Evolutionary conservation across 179 eudicot genomes (phyloP).

Genomic region (Spergularia azorica): DNA sequence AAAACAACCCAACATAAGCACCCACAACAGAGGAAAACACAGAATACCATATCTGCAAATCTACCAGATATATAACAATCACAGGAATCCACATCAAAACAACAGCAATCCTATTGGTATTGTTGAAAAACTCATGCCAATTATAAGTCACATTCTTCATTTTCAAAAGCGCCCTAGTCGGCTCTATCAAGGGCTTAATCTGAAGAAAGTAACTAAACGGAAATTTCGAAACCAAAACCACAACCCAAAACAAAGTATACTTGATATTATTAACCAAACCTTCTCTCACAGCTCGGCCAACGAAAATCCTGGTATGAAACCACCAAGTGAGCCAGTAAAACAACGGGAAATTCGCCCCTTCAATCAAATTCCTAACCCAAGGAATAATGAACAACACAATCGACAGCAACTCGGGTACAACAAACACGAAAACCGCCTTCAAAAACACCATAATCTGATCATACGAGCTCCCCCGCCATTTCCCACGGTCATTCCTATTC

Average conservation of each 20-base stretch:
- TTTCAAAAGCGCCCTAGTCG: constrained; percentile 59
- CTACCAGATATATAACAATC: constrained; percentile 73
- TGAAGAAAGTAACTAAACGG: constrained; percentile 86
- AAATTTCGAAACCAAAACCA: constrained; percentile 66
- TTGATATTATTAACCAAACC: constrained; percentile 70
- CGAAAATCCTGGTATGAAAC: constrained; percentile 76
- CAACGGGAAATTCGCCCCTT: constrained; percentile 56
- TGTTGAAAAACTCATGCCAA: constrained; percentile 82
- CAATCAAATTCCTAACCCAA: constrained; percentile 71
- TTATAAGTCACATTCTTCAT: constrained; percentile 39
- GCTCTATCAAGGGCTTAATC: constrained; percentile 76
- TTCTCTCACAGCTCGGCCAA: constrained; percentile 86
- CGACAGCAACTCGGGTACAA: constrained; percentile 74
- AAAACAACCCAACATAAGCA: constrained; percentile 64
- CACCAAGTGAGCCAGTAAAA: constrained; percentile 80
- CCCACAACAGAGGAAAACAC: constrained; percentile 70
- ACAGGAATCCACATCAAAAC: constrained; percentile 77
- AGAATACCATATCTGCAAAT: constrained; percentile 89
- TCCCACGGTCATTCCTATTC: constrained; percentile 46
- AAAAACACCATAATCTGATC: constrained; percentile 53
- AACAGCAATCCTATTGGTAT: constrained; percentile 66
- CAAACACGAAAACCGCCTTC: constrained; percentile 60
- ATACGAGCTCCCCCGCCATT: constrained; percentile 60
- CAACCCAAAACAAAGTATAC: constrained; percentile 76
- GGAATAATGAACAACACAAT: constrained; percentile 72